phyloP scores from a whole-genome alignment of 768 basidiomycete species.

The Tubosaeta sp. region DNA sequence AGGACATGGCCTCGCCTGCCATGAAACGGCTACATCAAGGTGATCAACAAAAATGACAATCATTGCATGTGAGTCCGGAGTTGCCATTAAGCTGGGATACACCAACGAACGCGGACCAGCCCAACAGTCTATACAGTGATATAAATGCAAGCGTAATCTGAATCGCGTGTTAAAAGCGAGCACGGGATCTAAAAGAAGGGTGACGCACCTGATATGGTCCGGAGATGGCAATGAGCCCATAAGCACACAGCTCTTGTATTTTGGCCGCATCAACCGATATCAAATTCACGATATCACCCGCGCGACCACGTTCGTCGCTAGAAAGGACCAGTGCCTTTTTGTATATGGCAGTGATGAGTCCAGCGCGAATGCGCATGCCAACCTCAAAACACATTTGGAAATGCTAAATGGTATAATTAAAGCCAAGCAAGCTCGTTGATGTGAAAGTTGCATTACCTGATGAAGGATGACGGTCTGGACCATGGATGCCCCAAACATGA shows the following conservation, averaged over 20 bases:
- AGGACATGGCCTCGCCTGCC: too few relatives aligned
- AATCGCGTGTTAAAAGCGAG: neutral
- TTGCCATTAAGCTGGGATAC: too few relatives aligned
- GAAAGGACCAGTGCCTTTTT: slow-evolving; percentile 81
- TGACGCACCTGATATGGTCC: slow-evolving; percentile 74
- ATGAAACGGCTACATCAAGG: too few relatives aligned
- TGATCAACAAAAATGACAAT: too few relatives aligned
- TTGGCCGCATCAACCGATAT: slow-evolving; percentile 85
- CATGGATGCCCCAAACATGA: slow-evolving; percentile 81
- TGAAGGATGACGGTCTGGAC: slow-evolving; percentile 76
- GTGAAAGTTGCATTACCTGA: slow-evolving; percentile 46
- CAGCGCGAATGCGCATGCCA: slow-evolving; percentile 92
- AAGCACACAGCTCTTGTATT: slow-evolving; percentile 77
- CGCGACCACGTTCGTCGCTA: slow-evolving; percentile 75
- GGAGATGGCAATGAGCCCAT: slow-evolving; percentile 79
- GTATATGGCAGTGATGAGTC: slow-evolving; percentile 83
- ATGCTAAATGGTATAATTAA: slow-evolving; percentile 45
- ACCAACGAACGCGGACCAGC: slow-evolving; percentile 33
- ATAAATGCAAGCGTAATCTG: slow-evolving; percentile 86
- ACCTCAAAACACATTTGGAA: slow-evolving; percentile 81
- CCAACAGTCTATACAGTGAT: slow-evolving; percentile 84
- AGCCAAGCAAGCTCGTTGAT: neutral
- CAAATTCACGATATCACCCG: slow-evolving; percentile 92
- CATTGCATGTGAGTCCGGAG: too few relatives aligned
- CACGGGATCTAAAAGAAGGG: too few relatives aligned